These are phyloP conservation scores for Pelargonium myrrhifolium DNA, from an alignment of 441 rosid species.

Conservation along the genomic window DNA sequence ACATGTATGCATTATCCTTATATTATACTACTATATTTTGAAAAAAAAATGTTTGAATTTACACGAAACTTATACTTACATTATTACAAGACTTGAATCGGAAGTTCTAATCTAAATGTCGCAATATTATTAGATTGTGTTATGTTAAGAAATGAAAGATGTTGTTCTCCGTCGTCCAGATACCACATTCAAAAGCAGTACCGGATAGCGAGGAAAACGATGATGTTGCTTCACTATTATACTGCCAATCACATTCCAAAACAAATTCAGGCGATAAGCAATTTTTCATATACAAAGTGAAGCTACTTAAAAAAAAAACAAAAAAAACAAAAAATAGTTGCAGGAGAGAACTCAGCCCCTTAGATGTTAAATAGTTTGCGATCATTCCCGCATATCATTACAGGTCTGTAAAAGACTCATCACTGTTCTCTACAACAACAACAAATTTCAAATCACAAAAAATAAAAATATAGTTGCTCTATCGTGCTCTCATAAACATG, in stretches of 20 bases:
- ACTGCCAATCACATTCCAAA: background rate
- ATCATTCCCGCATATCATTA: conserved; percentile 1
- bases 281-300: background rate
- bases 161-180: background rate
- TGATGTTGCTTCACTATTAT: background rate
- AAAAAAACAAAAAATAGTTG: no score
- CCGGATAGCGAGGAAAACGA: background rate
- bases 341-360: background rate
- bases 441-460: background rate
- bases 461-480: background rate
- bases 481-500: no score
- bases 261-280: background rate
- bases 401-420: conserved; percentile 2
- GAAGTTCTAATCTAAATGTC: no score
- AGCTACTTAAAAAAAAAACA: background rate
- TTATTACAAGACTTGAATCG: no score
- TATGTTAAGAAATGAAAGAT: no score
- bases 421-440: background rate
- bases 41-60: no score
- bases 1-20: no score
- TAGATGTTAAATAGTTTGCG: background rate
- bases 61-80: no score
- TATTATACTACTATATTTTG: no score
- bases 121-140: no score
- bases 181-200: background rate